Percentiles rank a stretch among this genome's conserved stretches.
phyloP scores from a whole-genome alignment of 1,139 yeast genomes.

The Blastobotrys aristatus region DNA sequence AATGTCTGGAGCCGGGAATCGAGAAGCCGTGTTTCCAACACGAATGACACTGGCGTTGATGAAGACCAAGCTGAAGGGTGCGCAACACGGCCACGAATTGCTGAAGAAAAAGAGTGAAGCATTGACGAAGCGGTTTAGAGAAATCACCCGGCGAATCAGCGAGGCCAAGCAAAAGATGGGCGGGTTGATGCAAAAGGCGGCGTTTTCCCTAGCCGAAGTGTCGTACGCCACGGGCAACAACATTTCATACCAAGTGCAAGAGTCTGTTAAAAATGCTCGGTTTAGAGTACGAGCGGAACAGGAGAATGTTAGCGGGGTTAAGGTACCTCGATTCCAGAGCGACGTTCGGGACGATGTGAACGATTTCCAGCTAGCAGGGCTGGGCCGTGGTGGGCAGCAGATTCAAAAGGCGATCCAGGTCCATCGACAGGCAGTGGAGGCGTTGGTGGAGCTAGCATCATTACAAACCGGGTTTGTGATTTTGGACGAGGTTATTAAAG shows the following conservation, averaged over 20 bases:
- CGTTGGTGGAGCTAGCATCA: constrained; percentile 91
- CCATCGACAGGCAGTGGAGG: constrained; percentile 91
- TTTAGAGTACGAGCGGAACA: constrained; percentile 88
- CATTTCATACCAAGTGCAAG: constrained; percentile 92
- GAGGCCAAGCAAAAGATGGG: constrained; percentile 98
- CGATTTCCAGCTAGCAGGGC: constrained; percentile 92
- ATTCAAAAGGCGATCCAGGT: constrained; percentile 92
- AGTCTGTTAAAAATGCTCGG: constrained; percentile 80
- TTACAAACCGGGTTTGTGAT: constrained; percentile 88
- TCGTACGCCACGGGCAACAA: constrained; percentile 96
- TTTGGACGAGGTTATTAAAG: constrained; percentile 94
- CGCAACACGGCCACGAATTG: constrained; percentile 91
- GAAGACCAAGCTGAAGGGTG: constrained; percentile 96
- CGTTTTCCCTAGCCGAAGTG: constrained; percentile 94
- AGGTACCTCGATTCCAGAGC: constrained; percentile 86
- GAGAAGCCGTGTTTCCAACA: constrained; percentile 71
- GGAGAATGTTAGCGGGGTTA: constrained; percentile 95
- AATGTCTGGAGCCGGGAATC: constrained; percentile 11
- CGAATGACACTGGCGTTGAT: constrained; percentile 94
- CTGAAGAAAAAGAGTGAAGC: constrained; percentile 96
- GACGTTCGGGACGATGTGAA: constrained; percentile 77
- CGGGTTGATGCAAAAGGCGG: constrained; percentile 94
- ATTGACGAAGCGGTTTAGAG: constrained; percentile 90
- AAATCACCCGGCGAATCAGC: constrained; percentile 88
- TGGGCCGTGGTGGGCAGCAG: constrained; percentile 98